phyloP scores from a whole-genome alignment of 2,329 filamentous ascomycete species.

The Fusarium secorum region DNA sequence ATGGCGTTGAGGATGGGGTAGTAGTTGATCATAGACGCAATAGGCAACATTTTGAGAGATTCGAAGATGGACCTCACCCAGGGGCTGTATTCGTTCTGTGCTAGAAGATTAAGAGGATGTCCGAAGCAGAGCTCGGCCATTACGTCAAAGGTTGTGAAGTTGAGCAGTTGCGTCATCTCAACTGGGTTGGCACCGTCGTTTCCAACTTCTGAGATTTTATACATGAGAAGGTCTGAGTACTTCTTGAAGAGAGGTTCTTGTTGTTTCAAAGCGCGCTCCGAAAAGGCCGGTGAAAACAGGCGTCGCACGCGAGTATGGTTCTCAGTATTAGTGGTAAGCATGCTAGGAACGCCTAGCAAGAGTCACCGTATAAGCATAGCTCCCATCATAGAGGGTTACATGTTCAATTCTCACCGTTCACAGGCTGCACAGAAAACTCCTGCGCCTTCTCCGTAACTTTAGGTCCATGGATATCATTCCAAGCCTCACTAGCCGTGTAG shows the following conservation, averaged over 20 bases:
- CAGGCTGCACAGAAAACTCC: constrained; percentile 3
- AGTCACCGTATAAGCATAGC: background rate
- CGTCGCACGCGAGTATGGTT: constrained; percentile 9
- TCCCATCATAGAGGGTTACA: too few relatives aligned
- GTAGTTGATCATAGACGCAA: constrained; percentile 1
- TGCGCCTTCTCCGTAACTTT: constrained; percentile 11
- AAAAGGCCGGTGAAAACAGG: constrained; percentile 9
- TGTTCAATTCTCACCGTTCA: background rate
- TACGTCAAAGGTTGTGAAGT: constrained; percentile 42
- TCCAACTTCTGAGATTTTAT: constrained; percentile 6
- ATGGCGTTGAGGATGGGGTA: background rate
- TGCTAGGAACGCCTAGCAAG: constrained; percentile 1
- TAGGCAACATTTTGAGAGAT: background rate
- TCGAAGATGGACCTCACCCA: constrained; percentile 41
- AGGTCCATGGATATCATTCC: constrained; percentile 12
- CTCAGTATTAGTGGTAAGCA: background rate
- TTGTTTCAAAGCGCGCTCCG: constrained; percentile 17
- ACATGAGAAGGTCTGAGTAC: constrained; percentile 10
- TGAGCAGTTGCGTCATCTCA: constrained; percentile 7
- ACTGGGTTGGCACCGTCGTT: background rate
- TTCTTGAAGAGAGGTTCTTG: constrained; percentile 15
- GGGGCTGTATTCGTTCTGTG: constrained; percentile 36
- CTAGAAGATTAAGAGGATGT: constrained; percentile 37
- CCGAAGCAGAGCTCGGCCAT: constrained; percentile 42
- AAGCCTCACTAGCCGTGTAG: constrained; percentile 8